Evolutionary conservation across 805 yeast species (phyloP).

Genomic region (Jamesozyma hellenica): DNA sequence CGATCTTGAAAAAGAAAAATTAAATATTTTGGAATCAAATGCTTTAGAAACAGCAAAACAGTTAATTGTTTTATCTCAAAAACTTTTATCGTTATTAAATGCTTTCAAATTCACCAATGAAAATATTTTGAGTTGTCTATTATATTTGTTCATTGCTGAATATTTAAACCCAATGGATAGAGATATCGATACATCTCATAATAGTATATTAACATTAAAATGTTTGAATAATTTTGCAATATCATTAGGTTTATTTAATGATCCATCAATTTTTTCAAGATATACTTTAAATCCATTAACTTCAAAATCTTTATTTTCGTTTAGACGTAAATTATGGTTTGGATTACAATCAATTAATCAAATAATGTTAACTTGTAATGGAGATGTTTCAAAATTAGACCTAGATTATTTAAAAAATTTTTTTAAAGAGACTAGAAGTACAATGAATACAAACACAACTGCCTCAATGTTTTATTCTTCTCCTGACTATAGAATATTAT

Average conservation of each 20-base stretch:
- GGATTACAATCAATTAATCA: conserved; percentile 13
- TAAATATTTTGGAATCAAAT: not conserved
- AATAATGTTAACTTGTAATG: conserved; percentile 6
- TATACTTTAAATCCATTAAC: conserved; percentile 1
- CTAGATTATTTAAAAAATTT: conserved; percentile 7
- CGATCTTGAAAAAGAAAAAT: not conserved
- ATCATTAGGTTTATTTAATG: conserved; percentile 7
- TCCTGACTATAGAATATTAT: conserved; percentile 6
- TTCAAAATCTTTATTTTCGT: not conserved
- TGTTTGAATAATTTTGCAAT: conserved; percentile 4
- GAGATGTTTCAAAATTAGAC: conserved; percentile 2
- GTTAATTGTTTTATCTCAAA: conserved; percentile 2
- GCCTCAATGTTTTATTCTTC: not conserved
- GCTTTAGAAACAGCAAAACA: not conserved
- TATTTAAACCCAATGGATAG: conserved; percentile 6
- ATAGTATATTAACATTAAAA: conserved; percentile 5
- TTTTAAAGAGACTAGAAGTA: not conserved
- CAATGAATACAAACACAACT: not conserved
- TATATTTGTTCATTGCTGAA: conserved; percentile 6
- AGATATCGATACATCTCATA: conserved; percentile 6
- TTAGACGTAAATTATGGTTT: conserved; percentile 12
- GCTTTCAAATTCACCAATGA: conserved; percentile 9
- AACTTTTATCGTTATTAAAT: conserved; percentile 6
- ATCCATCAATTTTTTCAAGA: conserved; percentile 7
- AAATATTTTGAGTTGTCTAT: conserved; percentile 7